Conservation (phyloP, 129 eudicot genomes). For the Kitagawia praeruptora region DNA sequence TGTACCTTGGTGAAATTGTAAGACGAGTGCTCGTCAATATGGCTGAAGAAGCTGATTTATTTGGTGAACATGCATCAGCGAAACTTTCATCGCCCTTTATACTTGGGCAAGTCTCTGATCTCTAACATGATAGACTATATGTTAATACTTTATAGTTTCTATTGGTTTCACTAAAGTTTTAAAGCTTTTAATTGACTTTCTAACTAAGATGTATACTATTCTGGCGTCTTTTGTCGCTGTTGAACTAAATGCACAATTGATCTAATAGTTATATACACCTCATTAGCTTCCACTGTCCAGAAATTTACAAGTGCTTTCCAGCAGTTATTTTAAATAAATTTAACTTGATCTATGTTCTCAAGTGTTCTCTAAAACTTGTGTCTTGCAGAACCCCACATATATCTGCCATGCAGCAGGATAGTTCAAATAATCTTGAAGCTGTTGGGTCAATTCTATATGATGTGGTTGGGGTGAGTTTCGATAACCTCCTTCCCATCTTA, state of each 20-base stretch:
- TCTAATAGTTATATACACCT: not conserved
- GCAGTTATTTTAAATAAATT: not conserved
- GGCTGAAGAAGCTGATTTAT: constrained; percentile 53
- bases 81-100: constrained; percentile 51
- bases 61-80: constrained; percentile 42
- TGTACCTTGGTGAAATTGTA: constrained; percentile 90
- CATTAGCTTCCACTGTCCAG: too few relatives aligned
- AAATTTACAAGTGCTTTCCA: not conserved
- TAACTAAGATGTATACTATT: not conserved
- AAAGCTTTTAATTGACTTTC: not conserved
- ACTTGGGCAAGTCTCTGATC: constrained; percentile 40
- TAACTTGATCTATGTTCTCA: not conserved
- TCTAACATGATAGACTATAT: not conserved
- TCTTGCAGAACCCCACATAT: constrained; percentile 64
- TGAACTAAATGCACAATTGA: not conserved
- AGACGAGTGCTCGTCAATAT: constrained; percentile 66
- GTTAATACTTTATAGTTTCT: not conserved
- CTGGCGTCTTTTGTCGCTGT: not conserved
- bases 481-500: not conserved
- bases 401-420: constrained; percentile 78
- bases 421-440: constrained; percentile 46
- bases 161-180: not conserved
- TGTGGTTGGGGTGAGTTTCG: constrained; percentile 48
- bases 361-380: not conserved
- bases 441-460: constrained; percentile 56